phyloP scores from a whole-genome alignment of 2,329 filamentous ascomycete species.

The Exophiala calicioides region DNA sequence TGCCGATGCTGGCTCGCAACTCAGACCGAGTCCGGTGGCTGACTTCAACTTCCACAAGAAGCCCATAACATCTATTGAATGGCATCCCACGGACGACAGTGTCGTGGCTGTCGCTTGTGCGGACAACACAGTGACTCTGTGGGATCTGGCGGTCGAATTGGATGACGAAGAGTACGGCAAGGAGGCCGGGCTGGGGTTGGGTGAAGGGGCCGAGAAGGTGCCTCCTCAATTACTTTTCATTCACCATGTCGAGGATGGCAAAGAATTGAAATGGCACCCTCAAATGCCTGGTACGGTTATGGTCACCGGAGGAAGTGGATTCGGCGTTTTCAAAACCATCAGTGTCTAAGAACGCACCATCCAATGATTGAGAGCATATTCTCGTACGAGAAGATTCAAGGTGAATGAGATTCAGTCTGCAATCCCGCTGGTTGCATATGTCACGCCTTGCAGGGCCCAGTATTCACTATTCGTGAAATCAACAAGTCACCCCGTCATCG shows the following conservation, averaged over 20 bases:
- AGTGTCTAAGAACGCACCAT: constrained; percentile 59
- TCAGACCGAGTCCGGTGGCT: constrained; percentile 77
- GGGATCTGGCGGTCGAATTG: constrained; percentile 94
- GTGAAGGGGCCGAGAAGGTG: constrained; percentile 50
- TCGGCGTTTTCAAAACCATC: constrained; percentile 80
- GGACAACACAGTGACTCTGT: constrained; percentile 91
- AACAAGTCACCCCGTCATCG: no score
- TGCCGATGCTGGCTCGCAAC: constrained; percentile 46
- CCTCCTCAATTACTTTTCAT: constrained; percentile 94
- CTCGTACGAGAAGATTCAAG: no score
- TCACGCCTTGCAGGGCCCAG: no score
- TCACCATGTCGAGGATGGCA: constrained; percentile 91
- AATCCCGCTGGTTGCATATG: no score
- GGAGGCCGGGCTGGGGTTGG: constrained; percentile 64
- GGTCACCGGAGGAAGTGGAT: constrained; percentile 83
- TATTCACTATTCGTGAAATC: no score
- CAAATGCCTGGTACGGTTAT: constrained; percentile 90
- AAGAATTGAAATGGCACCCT: constrained; percentile 96
- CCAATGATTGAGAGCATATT: background rate
- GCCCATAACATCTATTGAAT: constrained; percentile 93
- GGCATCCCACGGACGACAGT: constrained; percentile 96
- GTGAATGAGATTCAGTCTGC: no score
- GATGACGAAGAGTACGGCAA: constrained; percentile 90
- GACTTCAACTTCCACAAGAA: constrained; percentile 95
- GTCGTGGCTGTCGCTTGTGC: constrained; percentile 89